Evolutionary conservation across 192 early-diverging fungal genomes (phyloP).

Genomic region (Paraglomus occultum): DNA sequence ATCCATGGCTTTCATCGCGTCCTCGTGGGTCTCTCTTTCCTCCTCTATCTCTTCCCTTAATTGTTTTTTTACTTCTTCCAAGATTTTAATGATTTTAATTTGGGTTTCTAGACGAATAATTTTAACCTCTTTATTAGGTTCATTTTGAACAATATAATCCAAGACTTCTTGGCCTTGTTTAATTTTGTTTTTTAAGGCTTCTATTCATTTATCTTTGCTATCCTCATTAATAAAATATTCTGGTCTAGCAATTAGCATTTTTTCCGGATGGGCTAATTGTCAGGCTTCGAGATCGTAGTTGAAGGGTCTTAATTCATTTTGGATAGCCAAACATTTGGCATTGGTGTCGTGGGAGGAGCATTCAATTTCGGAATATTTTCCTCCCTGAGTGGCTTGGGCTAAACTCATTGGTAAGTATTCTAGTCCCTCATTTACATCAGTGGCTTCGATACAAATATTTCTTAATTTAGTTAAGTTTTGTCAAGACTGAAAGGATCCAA

Average conservation of each 20-base stretch:
- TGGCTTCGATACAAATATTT: constrained; percentile 20
- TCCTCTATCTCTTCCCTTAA: too few species aligned
- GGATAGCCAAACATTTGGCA: constrained; percentile 6
- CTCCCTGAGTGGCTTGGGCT: not conserved
- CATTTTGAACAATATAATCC: too few species aligned
- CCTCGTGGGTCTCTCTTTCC: too few species aligned
- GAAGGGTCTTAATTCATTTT: constrained; percentile 14
- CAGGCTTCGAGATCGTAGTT: constrained; percentile 22
- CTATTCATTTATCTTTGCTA: not conserved
- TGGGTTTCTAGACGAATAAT: too few species aligned
- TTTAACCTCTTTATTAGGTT: too few species aligned
- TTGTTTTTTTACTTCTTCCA: too few species aligned
- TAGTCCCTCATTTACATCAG: not conserved
- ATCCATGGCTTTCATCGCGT: too few species aligned
- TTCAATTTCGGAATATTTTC: not conserved
- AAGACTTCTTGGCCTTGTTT: not conserved
- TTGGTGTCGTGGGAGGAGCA: constrained; percentile 2
- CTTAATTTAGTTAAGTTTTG: constrained; percentile 10
- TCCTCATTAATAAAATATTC: not conserved
- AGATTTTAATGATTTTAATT: too few species aligned
- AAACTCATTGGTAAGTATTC: constrained; percentile 21
- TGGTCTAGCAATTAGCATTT: not conserved
- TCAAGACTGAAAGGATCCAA: constrained; percentile 11
- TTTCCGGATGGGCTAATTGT: constrained; percentile 2
- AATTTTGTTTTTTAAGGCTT: not conserved